Evolutionary conservation across 768 basidiomycete species (phyloP).

Genomic region (Termitomyces sp.): DNA sequence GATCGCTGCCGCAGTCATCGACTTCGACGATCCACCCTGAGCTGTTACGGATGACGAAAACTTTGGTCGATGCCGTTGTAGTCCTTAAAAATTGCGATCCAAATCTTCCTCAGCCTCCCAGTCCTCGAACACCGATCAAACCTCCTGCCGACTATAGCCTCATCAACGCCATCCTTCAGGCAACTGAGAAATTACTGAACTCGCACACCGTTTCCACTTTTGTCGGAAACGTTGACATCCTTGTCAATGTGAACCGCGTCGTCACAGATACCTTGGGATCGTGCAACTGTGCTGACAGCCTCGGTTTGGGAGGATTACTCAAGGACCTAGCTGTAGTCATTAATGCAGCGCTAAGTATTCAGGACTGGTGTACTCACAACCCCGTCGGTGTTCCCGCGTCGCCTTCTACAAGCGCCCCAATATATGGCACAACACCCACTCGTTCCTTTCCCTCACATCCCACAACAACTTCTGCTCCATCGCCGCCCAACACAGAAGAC

Average conservation of each 20-base stretch:
- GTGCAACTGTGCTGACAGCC: conserved; percentile 5
- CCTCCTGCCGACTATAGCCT: conserved; percentile 2
- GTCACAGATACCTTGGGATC: not conserved
- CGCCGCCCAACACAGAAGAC: conserved; percentile 1
- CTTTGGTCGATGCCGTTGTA: conserved; percentile 15
- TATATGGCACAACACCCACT: not conserved
- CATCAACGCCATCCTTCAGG: conserved; percentile 10
- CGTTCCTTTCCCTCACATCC: not conserved
- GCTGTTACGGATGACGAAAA: conserved; percentile 12
- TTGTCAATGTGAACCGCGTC: conserved; percentile 1
- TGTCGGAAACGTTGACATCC: conserved; percentile 9
- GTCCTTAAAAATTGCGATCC: conserved; percentile 11
- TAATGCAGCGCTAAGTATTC: conserved; percentile 3
- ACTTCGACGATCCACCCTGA: conserved; percentile 10
- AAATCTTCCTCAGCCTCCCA: not conserved
- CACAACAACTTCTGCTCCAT: not conserved
- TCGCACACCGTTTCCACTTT: conserved; percentile 16
- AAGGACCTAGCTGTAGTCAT: conserved; percentile 3
- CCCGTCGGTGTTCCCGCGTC: conserved; percentile 1
- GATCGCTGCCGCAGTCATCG: not conserved
- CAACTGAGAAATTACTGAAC: conserved; percentile 11
- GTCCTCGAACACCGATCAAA: not conserved
- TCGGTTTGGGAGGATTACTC: conserved; percentile 4
- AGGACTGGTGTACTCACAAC: conserved; percentile 10
- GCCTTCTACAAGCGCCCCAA: not conserved